Base-by-base conservation (phyloP, 768 basidiomycete species). In the Hydnum rufescens region DNA sequence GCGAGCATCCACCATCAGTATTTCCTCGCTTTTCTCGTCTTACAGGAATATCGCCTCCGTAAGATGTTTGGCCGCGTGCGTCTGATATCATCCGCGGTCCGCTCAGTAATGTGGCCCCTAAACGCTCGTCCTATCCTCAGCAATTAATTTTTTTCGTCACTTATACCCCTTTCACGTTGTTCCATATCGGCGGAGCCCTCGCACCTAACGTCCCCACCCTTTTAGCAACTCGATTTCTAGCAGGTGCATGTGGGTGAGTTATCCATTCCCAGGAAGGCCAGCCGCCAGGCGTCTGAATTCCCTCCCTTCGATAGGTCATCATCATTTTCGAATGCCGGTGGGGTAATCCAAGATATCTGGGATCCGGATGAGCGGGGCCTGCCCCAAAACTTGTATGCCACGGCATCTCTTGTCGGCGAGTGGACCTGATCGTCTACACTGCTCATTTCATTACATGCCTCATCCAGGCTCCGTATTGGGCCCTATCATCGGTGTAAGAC, bases 401-500 rank as follows among this genome's bases (percentile, higher is more conserved):
- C 71, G 8, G 18, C 75, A 71, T 47, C 76, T 69, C 44, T 79
- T 73, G n/a, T n/a, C n/a, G n/a, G n/a, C n/a, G n/a, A n/a, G n/a
- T n/a, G n/a, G n/a, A n/a, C n/a, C n/a, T n/a, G n/a, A n/a, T n/a
- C n/a, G n/a, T n/a, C n/a, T n/a, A n/a, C n/a, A n/a, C n/a, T n/a
- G n/a, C n/a, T n/a, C n/a, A n/a, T n/a, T n/a, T n/a, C n/a, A n/a
- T n/a, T n/a, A n/a, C n/a, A n/a, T n/a, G n/a, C n/a, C n/a, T n/a
- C n/a, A n/a, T n/a, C 59, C 71, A 3, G 63, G 60, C 32, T 61
- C 62, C 8, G 75, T 78, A 3, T 65, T 77, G 18, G 78, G 79
- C 1, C 78, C 79, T 2, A 72, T 83, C 51, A 72, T 78, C 26
- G 77, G 80, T 22, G 77, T 77, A n/a, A 78, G 73, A 55, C 2